These are phyloP conservation scores for Phallus indusiatus DNA, from an alignment of 768 basidiomycete genomes.

Conservation along the genomic window DNA sequence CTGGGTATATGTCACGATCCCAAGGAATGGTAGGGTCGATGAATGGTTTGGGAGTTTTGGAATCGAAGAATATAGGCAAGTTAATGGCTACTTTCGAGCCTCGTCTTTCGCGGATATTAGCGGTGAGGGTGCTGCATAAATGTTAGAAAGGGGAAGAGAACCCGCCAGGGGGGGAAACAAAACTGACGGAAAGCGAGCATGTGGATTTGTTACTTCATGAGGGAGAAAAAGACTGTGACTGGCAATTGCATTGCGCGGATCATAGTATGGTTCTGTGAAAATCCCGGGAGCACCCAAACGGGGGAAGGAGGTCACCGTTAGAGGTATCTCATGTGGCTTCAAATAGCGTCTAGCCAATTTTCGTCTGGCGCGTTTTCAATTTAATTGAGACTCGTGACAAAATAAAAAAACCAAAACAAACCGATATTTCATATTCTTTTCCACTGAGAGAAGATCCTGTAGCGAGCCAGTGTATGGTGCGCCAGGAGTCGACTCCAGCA, in stretches of 20 bases:
- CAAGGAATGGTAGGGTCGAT: conserved; percentile 89
- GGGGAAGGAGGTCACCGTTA: conserved; percentile 95
- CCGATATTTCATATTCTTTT: conserved; percentile 93
- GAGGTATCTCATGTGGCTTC: conserved; percentile 74
- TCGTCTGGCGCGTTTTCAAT: conserved; percentile 35
- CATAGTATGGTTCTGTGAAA: conserved; percentile 86
- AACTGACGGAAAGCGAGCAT: conserved; percentile 94
- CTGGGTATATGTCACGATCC: conserved; percentile 72
- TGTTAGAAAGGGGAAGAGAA: background rate
- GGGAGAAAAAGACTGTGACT: conserved; percentile 93
- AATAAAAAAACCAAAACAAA: conserved; percentile 22
- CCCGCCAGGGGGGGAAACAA: conserved; percentile 9
- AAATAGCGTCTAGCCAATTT: conserved; percentile 76
- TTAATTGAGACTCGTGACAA: background rate
- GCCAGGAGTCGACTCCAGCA: conserved; percentile 97
- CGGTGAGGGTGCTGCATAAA: conserved; percentile 75
- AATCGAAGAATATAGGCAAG: conserved; percentile 85
- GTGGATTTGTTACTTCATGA: conserved; percentile 93
- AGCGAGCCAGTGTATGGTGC: conserved; percentile 88
- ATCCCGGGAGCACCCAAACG: conserved; percentile 79
- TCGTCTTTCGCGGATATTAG: conserved; percentile 85
- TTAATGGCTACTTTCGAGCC: conserved; percentile 95
- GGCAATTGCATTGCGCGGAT: conserved; percentile 66
- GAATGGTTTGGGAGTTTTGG: conserved; percentile 80
- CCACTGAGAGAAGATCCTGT: conserved; percentile 79